Conservation (phyloP, 2,329 filamentous ascomycete genomes). For the Fusarium circinatum region DNA sequence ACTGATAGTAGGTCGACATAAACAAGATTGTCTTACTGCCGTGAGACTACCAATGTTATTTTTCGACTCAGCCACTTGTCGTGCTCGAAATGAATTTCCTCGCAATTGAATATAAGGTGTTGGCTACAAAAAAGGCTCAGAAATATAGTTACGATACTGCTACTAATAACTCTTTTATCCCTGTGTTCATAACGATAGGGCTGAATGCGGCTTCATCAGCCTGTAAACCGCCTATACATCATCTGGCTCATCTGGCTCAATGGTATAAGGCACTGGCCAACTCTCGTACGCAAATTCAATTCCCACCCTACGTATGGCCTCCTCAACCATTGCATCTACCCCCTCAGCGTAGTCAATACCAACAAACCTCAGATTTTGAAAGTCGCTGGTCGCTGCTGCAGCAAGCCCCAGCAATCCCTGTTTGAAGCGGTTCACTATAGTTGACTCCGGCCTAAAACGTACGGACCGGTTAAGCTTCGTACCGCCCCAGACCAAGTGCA, state of each 20-base stretch:
- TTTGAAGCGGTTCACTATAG: not conserved
- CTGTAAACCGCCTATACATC: too few species aligned
- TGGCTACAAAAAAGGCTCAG: fast-evolving
- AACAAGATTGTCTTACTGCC: too few species aligned
- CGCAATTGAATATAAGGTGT: not conserved
- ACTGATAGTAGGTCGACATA: too few species aligned
- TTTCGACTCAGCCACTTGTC: too few species aligned
- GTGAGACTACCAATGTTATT: too few species aligned
- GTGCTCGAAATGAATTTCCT: too few species aligned
- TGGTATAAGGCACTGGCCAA: not conserved
- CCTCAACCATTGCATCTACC: not conserved
- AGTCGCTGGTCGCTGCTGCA: not conserved
- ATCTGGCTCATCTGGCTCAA: too few species aligned
- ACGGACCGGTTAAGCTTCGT: fast-evolving
- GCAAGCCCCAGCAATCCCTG: not conserved
- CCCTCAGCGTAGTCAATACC: not conserved
- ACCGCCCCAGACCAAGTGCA: not conserved
- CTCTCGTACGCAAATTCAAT: not conserved
- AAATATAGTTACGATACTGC: not conserved
- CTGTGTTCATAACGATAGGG: not conserved
- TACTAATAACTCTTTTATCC: not conserved
- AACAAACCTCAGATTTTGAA: not conserved
- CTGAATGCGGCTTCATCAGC: not conserved
- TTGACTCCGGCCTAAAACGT: too few species aligned
- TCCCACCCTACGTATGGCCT: not conserved